phyloP scores from a whole-genome alignment of 1,284 basidiomycete species.

The Ustilago hordei region DNA sequence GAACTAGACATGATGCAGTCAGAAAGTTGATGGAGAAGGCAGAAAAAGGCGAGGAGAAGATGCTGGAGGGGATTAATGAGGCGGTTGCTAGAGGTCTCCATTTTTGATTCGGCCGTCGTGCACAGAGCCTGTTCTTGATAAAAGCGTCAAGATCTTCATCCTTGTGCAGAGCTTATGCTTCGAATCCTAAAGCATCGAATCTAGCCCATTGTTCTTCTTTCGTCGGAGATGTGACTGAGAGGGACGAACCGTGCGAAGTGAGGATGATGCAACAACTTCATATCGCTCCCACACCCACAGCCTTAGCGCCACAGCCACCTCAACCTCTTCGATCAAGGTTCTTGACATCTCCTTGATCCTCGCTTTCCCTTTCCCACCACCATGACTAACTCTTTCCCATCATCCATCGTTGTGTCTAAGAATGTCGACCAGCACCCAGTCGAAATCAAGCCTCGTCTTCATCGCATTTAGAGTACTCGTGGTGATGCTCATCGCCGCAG shows the following conservation, averaged over 20 bases:
- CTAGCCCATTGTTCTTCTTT: neutral
- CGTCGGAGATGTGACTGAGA: neutral
- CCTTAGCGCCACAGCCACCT: neutral
- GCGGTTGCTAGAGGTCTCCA: neutral
- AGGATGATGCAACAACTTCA: neutral
- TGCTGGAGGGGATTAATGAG: neutral
- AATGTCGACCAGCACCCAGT: neutral
- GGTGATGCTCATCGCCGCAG: slow-evolving; percentile 4
- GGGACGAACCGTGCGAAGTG: neutral
- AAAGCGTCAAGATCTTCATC: too few species aligned
- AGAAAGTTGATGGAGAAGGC: neutral
- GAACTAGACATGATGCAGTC: neutral
- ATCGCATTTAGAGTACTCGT: neutral
- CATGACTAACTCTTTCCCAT: neutral
- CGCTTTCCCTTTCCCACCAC: neutral
- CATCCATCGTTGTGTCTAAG: neutral
- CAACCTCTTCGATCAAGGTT: neutral
- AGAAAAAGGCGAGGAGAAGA: neutral
- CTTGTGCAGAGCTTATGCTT: neutral
- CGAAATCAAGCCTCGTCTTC: neutral
- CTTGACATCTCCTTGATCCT: too few species aligned
- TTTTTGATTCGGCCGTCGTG: neutral
- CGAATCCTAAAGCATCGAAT: neutral
- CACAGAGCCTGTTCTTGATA: too few species aligned
- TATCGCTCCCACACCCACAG: neutral